Evolutionary conservation across 2,329 filamentous ascomycete genomes (phyloP).

Genomic region (Fusarium staphyleae): DNA sequence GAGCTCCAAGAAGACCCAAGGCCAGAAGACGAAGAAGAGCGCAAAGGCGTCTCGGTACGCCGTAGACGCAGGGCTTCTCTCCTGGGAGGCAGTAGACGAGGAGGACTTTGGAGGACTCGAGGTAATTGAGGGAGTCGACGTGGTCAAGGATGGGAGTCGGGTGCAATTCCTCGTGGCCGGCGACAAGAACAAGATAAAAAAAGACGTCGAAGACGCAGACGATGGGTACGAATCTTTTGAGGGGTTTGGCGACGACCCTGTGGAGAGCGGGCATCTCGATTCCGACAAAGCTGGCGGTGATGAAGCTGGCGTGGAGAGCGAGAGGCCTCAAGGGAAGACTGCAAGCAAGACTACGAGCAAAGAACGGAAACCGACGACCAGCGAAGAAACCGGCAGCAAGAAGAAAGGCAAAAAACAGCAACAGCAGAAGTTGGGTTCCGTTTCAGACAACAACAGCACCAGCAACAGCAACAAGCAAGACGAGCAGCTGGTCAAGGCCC

Average conservation of each 20-base stretch:
- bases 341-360: constrained; percentile 44
- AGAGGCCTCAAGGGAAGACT: constrained; percentile 40
- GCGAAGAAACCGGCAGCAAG: constrained; percentile 29
- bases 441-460: constrained; percentile 10
- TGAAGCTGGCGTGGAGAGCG: constrained; percentile 44
- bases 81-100: constrained; percentile 82
- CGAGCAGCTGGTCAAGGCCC: constrained; percentile 45
- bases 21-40: constrained; percentile 42
- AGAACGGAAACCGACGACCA: constrained; percentile 40
- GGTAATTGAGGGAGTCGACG: constrained; percentile 88
- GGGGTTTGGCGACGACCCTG: constrained; percentile 65
- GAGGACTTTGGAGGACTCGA: constrained; percentile 86
- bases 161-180: constrained; percentile 61
- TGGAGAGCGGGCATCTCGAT: constrained; percentile 45
- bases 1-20: constrained; percentile 29
- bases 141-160: constrained; percentile 71
- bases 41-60: constrained; percentile 39
- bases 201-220: constrained; percentile 12
- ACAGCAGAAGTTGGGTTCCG: constrained; percentile 43
- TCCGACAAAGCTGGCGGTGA: constrained; percentile 43
- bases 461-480: constrained; percentile 37
- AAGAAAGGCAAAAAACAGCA: constrained; percentile 29
- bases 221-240: constrained; percentile 66
- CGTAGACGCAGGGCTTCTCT: constrained; percentile 57
- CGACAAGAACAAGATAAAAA: constrained; percentile 50